Conservation (phyloP, 139 green algal genomes). For the Cymbomonas tetramitiformis region DNA sequence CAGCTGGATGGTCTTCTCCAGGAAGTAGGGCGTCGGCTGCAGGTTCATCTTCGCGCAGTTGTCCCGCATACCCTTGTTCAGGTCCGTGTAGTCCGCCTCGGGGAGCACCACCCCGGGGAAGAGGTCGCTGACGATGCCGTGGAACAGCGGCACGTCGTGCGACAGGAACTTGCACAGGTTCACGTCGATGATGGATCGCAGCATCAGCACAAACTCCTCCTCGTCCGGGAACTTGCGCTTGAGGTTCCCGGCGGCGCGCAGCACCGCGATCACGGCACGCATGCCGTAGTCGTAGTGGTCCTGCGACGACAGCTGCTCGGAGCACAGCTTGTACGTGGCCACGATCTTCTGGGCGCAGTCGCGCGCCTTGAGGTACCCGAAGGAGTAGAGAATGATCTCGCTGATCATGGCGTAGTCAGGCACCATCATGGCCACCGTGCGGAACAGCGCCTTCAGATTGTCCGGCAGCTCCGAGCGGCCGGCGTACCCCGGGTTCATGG, state of each 20-base stretch:
- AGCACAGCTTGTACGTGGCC: constrained; percentile 30
- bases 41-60: constrained; percentile 44
- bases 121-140: constrained; percentile 36
- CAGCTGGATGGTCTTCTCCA: constrained; percentile 55
- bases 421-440: constrained; percentile 39
- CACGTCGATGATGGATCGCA: constrained; percentile 35
- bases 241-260: constrained; percentile 29
- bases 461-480: constrained; percentile 51
- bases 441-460: constrained; percentile 42
- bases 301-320: constrained; percentile 31
- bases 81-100: constrained; percentile 31
- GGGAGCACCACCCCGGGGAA: constrained; percentile 48
- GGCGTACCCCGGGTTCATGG: constrained; percentile 59
- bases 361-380: constrained; percentile 29
- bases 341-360: constrained; percentile 32
- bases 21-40: constrained; percentile 49
- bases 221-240: constrained; percentile 30
- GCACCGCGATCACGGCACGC: constrained; percentile 34
- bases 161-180: constrained; percentile 69
- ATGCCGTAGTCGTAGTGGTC: constrained; percentile 39
- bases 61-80: constrained; percentile 24
- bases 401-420: constrained; percentile 35
- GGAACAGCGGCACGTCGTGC: constrained; percentile 57
- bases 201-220: constrained; percentile 35
- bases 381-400: constrained; percentile 87